Conservation (phyloP, 2,329 filamentous ascomycete genomes). For the Hypoxylon sp. region DNA sequence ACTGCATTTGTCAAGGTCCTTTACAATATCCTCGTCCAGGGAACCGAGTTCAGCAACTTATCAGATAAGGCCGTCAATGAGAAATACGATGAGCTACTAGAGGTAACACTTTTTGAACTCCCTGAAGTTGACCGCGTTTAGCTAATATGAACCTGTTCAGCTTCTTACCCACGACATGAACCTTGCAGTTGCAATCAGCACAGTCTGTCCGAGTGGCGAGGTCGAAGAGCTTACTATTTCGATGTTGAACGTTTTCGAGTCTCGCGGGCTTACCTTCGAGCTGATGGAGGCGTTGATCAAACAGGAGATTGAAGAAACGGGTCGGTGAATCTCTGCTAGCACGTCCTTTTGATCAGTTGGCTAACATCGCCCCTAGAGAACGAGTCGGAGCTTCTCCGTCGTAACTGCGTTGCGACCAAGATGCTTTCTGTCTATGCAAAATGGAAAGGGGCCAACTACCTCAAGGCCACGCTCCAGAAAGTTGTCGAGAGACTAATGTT, state of each 20-base stretch:
- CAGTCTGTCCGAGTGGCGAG: conserved; percentile 71
- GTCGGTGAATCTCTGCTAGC: conserved; percentile 46
- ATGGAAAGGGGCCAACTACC: conserved; percentile 72
- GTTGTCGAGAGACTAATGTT: conserved; percentile 71
- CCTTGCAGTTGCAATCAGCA: conserved; percentile 69
- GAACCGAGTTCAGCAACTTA: conserved; percentile 73
- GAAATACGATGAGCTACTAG: conserved; percentile 71
- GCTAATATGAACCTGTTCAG: conserved; percentile 44
- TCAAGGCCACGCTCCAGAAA: conserved; percentile 70
- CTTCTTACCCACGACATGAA: conserved; percentile 69
- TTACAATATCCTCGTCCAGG: conserved; percentile 75
- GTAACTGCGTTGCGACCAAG: conserved; percentile 75
- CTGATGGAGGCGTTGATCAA: conserved; percentile 72
- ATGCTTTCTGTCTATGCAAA: conserved; percentile 76
- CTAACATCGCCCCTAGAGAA: conserved; percentile 56
- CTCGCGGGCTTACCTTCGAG: conserved; percentile 67
- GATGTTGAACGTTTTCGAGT: conserved; percentile 74
- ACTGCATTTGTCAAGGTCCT: conserved; percentile 75
- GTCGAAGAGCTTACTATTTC: conserved; percentile 74
- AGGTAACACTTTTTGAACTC: conserved; percentile 50
- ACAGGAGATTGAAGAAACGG: conserved; percentile 72
- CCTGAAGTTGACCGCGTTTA: background rate
- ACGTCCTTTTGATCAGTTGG: background rate
- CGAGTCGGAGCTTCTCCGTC: conserved; percentile 71
- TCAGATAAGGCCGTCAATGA: conserved; percentile 73